Evolutionary conservation across 192 early-diverging fungal genomes (phyloP).

Genomic region (Piromyces sp.): DNA sequence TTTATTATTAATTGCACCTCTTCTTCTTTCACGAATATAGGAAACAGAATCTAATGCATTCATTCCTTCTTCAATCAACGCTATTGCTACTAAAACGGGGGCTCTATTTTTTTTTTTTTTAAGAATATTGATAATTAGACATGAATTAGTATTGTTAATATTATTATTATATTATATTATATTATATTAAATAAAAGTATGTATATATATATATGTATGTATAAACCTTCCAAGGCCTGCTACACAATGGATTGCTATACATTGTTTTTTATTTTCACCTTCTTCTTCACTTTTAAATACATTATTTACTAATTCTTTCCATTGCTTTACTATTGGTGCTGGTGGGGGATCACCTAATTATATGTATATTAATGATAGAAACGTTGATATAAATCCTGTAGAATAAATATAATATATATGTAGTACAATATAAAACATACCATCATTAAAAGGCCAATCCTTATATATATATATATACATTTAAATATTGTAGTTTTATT

Average conservation of each 20-base stretch:
- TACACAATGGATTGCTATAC: constrained; percentile 48
- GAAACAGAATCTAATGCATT: constrained; percentile 52
- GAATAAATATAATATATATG: too few relatives aligned
- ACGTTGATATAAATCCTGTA: too few relatives aligned
- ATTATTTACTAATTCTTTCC: constrained; percentile 43
- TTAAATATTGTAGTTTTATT: too few relatives aligned
- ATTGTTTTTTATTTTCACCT: background rate
- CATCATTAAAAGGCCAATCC: constrained; percentile 80
- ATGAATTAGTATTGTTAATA: too few relatives aligned
- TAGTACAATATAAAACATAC: too few relatives aligned
- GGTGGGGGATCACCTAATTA: constrained; percentile 28
- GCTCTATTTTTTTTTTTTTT: constrained; percentile 33
- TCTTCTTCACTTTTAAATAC: constrained; percentile 1
- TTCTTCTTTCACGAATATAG: constrained; percentile 47
- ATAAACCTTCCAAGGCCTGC: constrained; percentile 40
- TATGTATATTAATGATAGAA: too few relatives aligned
- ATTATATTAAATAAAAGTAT: too few relatives aligned
- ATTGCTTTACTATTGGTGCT: constrained; percentile 32
- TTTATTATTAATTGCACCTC: constrained; percentile 66
- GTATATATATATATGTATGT: too few relatives aligned
- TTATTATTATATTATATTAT: too few relatives aligned
- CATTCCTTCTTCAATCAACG: constrained; percentile 67
- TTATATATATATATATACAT: too few relatives aligned
- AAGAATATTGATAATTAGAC: too few relatives aligned
- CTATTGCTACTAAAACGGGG: constrained; percentile 57